Evolutionary conservation across 306 rosid genomes (phyloP), one percentile per base, ranked within the genome.

Genomic region (Fagus crenata): DNA sequence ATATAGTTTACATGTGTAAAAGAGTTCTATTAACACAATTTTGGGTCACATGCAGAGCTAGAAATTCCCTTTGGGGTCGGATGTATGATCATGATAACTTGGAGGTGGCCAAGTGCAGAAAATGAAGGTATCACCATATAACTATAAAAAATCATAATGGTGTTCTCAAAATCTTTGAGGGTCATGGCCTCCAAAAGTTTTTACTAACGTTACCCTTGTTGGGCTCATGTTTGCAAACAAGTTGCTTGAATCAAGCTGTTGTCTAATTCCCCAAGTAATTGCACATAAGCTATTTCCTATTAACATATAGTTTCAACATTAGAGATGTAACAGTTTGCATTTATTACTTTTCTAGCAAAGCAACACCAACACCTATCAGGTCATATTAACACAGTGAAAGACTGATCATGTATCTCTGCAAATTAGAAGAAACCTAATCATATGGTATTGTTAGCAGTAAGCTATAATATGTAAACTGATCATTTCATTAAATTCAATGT

Each of bases 251-350:
- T 65, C 32, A 39, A 5, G 70, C 70, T 7, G 49, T 6, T n/a
- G 14, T 65, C 32, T 63, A 63, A 36, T 63, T 65, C 15, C 9
- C 49, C 32, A 37, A 17, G 49, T 17, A 65, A 36, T 36, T 35
- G 41, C 70, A 15, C 31, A 9, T 6, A 22, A 37, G 49, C n/a
- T 2, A 65, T 17, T 43, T 35, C n/a, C 5, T 37, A 33, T 33
- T 8, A 13, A 15, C 13, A 13, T 33, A 15, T 58, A 35, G 59
- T 43, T 69, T 69, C 58, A 46, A 49, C 22, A 49, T 70, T 49
- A 78, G 1, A 78, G 13, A 54, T 54, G 43, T 55, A 59, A 43
- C 53, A 71, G 18, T 53, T 77, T 53, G 55, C 49, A 39, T 12
- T 53, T 49, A 6, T 51, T 33, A 39, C 42, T 37, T 72, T 40